Evolutionary conservation across 1,139 yeast species (phyloP), one percentile per base, ranked within the genome.

Genomic region (Lodderomyces orthopsilosis): DNA sequence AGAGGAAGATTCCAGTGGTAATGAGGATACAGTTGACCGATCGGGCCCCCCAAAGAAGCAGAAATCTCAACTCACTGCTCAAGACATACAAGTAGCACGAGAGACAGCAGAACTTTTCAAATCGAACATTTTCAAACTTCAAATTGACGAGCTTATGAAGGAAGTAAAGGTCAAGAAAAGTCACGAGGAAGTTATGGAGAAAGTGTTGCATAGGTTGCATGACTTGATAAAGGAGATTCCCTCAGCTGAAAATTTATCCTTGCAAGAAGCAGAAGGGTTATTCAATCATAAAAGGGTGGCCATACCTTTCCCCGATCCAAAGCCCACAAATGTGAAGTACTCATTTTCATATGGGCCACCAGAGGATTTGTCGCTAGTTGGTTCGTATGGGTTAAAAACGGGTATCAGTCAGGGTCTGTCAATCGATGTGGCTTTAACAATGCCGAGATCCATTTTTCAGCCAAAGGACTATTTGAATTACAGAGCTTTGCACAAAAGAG

Each of bases 21-120:
- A 47, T 15, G 49, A 48, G 24, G 48, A 49, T 19, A 51, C 47
- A 14, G 48, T 46, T 21, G 52, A 51, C 8, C 49, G 24, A 50
- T 46, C 15, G 51, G 46, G 10, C 38, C 26, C 14, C 56, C 50
- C 10, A 49, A 46, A 37, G 50, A 70, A 66, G 46, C 74, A 67
- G 44, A 61, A 57, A 47, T 65, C 65, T 43, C 72, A 68, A 51
- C 63, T 82, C 28, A 74, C 89, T 0, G 88, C 96, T 1, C 93
- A 88, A 55, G 96, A 93, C 46, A 81, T 91, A 38, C 96, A 91
- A 57, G 75, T 86, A 2, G 96, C 97, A 0, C 75, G 96, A 55
- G 97, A 91, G 61, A 87, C 98, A 0, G 94, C 96, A 0, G 97
- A 90, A 59, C 69, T 91, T 41, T 93, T 91, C 78, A 89, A 90